A percentile compares a stretch with the other conserved stretches of the same genome.
Evolutionary conservation across 805 yeast species (phyloP).

Genomic region (Saturnispora halmiae): DNA sequence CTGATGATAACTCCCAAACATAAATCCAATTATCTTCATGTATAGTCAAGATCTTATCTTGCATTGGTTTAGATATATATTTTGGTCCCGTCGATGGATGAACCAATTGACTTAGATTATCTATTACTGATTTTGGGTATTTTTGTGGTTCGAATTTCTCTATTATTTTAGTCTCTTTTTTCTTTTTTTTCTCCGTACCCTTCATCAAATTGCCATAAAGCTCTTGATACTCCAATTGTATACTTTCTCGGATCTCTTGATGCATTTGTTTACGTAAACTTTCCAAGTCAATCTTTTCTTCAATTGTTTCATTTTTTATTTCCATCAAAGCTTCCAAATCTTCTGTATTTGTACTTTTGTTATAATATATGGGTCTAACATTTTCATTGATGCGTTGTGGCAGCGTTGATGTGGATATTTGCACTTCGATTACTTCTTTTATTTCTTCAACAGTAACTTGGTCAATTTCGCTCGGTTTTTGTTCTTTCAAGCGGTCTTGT

Average conservation of each 20-base stretch:
- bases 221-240: conserved; percentile 5
- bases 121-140: conserved; percentile 5
- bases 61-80: not conserved
- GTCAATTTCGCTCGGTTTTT: not conserved
- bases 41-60: conserved; percentile 5
- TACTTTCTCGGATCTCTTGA: not conserved
- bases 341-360: conserved; percentile 9
- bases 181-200: conserved; percentile 8
- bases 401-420: not conserved
- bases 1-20: conserved; percentile 19
- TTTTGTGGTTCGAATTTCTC: conserved; percentile 1
- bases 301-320: not conserved
- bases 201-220: conserved; percentile 6
- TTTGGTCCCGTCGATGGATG: conserved; percentile 6
- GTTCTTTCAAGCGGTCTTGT: conserved; percentile 8
- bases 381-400: not conserved
- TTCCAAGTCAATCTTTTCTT: conserved; percentile 13
- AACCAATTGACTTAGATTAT: conserved; percentile 2
- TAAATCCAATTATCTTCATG: conserved; percentile 10
- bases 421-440: conserved; percentile 1
- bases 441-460: not conserved
- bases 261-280: conserved; percentile 6
- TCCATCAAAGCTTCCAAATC: conserved; percentile 5
- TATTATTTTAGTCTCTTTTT: conserved; percentile 9
- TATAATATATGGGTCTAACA: not conserved